These are phyloP conservation scores for Russula dissimulans DNA, from an alignment of 768 basidiomycete genomes.

Conservation along the genomic window DNA sequence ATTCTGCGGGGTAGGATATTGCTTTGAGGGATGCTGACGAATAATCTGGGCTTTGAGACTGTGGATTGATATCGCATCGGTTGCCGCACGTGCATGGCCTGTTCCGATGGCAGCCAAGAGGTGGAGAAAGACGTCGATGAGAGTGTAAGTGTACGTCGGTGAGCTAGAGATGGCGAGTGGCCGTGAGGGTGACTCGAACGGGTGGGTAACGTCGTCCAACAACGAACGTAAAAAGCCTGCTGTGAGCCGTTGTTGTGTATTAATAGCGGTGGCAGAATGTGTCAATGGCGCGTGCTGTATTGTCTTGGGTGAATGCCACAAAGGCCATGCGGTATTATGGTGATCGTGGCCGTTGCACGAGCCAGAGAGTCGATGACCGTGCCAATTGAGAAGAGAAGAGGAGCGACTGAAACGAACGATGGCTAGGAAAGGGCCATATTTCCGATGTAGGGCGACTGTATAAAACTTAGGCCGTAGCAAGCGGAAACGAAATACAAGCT, in stretches of 20 bases:
- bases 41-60: background rate
- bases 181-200: background rate
- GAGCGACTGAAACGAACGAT: background rate
- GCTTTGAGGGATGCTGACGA: background rate
- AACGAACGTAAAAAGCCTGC: background rate
- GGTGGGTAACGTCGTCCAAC: background rate
- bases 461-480: too few species aligned
- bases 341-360: background rate
- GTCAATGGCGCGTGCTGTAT: background rate
- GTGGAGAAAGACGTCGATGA: background rate
- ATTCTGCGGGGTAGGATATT: slow-evolving; percentile 2
- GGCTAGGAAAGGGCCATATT: background rate
- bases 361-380: background rate
- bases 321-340: background rate
- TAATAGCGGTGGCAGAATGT: background rate
- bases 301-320: background rate
- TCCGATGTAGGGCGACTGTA: too few species aligned
- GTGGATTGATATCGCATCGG: background rate
- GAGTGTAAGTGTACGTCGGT: background rate
- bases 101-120: background rate
- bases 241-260: background rate
- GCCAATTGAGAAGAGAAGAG: background rate
- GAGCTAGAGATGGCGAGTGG: background rate
- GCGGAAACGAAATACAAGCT: too few species aligned
- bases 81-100: background rate